Evolutionary conservation across 1,284 basidiomycete species (phyloP), one percentile per base, ranked within the genome.

Genomic region (Irpex lacteus): DNA sequence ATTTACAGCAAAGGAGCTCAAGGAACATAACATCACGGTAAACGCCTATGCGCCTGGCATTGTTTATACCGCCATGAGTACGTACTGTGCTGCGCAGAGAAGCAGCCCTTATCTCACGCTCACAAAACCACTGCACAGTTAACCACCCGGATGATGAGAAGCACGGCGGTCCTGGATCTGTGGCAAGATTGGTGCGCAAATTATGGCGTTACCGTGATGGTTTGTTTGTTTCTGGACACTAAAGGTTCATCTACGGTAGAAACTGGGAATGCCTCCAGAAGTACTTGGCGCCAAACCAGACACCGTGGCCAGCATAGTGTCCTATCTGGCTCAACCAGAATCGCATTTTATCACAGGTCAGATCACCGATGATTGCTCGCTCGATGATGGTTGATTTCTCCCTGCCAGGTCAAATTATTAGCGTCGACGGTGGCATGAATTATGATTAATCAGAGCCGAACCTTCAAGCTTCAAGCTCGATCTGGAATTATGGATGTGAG

Each of bases 41-140:
- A 70, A 70, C 53, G 44, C 66, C 13, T 70, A 70, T 37, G 57
- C 62, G 18, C 69, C 69, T 11, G 68, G 69, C 5, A 37, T 66
- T 5, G 67, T 70, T 44, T 18, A 56, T 9, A 68, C 69, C 6
- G 40, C 58, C 2, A 67, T 70, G 66, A 63, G 69, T 69, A 47
- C 44, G 66, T 63, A 4, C 37, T 59, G 40, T 15, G 40, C 40
- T 44, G 40, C 49, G 7, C 37, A 15, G 36, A 34, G 11, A 34
- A 7, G 3, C 26, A 18, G 26, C 19, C 40, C 40, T 56, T 13
- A 26, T 26, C 8, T 40, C 56, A 44, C 49, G 11, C 58, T 26
- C 21, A 9, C 11, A 52, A 9, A 7, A 2, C 18, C 6, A 8
- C 32, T 38, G 11, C 34, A 15, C 36, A 18, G 50, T 34, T 19